Conservation (phyloP, 805 yeast species). For the Komagataella phaffii region DNA sequence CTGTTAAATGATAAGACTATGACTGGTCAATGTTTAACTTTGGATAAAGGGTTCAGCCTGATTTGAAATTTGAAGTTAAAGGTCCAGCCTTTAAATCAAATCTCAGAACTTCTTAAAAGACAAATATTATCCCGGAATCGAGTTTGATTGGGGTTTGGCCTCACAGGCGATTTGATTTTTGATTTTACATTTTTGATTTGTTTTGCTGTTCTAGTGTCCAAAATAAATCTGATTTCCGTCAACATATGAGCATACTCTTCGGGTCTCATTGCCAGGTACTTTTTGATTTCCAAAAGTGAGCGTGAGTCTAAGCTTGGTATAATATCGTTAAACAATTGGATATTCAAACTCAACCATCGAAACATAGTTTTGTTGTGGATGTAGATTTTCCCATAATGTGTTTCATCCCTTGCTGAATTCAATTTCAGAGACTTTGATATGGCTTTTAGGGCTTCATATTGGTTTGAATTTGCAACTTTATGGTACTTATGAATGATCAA, state of each 20-base stretch:
- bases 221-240: neutral
- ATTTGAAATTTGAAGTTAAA: neutral
- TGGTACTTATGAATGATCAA: neutral
- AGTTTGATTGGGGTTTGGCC: neutral
- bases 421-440: neutral
- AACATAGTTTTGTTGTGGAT: neutral
- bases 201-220: neutral
- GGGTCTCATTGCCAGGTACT: neutral
- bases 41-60: conserved; percentile 14
- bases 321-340: neutral
- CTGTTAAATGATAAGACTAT: conserved; percentile 11
- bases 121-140: neutral
- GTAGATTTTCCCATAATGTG: neutral
- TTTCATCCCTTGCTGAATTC: neutral
- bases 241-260: neutral
- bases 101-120: neutral
- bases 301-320: neutral
- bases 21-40: conserved; percentile 17
- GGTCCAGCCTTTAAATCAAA: neutral
- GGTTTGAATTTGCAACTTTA: neutral
- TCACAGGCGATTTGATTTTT: neutral
- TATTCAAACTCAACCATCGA: neutral
- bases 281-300: neutral
- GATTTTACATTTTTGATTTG: neutral
- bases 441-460: neutral